Base-by-base conservation (phyloP, 2,329 filamentous ascomycete species). In the Colletotrichum sp. region DNA sequence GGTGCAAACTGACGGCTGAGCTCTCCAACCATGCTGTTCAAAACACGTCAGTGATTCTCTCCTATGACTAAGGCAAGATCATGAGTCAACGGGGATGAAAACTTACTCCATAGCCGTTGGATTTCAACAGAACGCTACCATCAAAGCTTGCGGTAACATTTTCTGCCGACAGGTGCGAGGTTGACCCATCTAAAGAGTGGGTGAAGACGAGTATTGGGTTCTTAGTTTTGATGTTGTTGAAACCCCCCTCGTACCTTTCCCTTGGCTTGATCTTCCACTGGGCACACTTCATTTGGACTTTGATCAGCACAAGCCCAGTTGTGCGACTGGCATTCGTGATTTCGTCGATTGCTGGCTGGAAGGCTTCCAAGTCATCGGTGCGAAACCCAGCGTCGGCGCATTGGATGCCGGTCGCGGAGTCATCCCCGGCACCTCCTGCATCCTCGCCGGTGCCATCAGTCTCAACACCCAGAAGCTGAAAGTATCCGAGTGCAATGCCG, bases 151-250 rank as follows among this genome's bases (percentile, higher is more conserved):
- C 25, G 2, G 64, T 66, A 1, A 32, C 25, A 52, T 66, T 66
- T n/a, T 55, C 25, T 16, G 64, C 64, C 28, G 22, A 22, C 12
- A 27, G 22, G 8, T 25, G 22, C 25, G 36, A 55, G 18, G 64
- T 66, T 13, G 22, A n/a, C 13, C 22, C 22, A 25, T 66, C 64
- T 13, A 66, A 28, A 34, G 22, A 25, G 36, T 66, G 36, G 13
- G 32, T 66, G 64, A 66, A 43, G 9, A 66, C 43, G 12, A 66
- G 64, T 25, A 66, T 25, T 2, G 64, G 64, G 15, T 66, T 66
- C 64, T 66, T 66, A 1, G 70, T 72, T 28, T 66, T 52, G 64
- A 72, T 48, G 2, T 27, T 64, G n/a, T 65, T 65, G 22, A 65
- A 65, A 18, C 22, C 61, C 15, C 61, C 61, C n/a, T 22, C 61